Evolutionary conservation across 2,329 filamentous ascomycete genomes (phyloP), one percentile per base, ranked within the genome.

Genomic region (Microcera coccophila): DNA sequence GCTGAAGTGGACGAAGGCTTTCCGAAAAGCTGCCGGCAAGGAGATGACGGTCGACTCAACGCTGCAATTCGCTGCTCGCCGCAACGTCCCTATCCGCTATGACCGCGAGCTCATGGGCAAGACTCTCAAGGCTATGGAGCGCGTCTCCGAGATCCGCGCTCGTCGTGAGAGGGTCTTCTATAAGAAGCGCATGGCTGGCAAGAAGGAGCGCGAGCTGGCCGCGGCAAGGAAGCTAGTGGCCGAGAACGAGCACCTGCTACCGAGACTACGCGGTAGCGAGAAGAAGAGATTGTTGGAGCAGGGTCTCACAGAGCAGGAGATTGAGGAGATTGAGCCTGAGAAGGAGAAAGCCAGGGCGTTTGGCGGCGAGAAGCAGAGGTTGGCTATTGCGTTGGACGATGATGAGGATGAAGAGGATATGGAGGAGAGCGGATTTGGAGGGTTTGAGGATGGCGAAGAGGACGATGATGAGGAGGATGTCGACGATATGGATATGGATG

Each of bases 1-100:
- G 70, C 81, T 97, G 58, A 93, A 90, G 70, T 96, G 91, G 93
- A 96, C 91, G 50, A 95, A 96, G 76, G 83, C 88, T 39, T 91
- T 90, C 78, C 85, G 90, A 62, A 85, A 84, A 64, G 65, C 65
- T 15, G 84, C 86, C 44, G 88, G 88, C 72, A 94, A 90, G 73
- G 78, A 82, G 64, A 82, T 95, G 88, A 87, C 87, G 44, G 90
- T 97, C 69, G 93, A 98, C 76, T 86, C 82, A 60, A 95, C 91
- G 22, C 83, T 98, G 48, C 85, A 89, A 62, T 95, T 97, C 71
- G 86, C 88, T 50, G 87, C 89, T 55, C 86, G 89, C 63, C 87
- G 93, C 74, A 96, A 98, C 75, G 81, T 94, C 22, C 93, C 93
- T 54, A 82, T 94, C 49, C 88, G 91, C 64, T 98, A 98, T 81